Conservation (phyloP, 2,329 filamentous ascomycete species). For the Dryadomyces sulphureus region DNA sequence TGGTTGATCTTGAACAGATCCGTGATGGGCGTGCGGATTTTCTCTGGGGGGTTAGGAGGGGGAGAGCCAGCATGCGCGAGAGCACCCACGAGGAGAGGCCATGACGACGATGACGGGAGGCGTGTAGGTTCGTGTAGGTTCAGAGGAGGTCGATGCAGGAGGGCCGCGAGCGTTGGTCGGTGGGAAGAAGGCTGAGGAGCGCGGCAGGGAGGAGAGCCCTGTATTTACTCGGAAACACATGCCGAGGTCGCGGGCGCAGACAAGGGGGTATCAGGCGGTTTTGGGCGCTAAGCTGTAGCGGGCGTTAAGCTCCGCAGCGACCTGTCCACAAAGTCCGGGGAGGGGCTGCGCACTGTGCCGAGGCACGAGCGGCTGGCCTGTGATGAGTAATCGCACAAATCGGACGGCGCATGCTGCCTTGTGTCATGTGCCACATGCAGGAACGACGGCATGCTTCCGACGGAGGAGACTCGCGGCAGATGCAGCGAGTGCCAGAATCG, state of each 20-base stretch:
- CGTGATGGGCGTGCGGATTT: slow-evolving; percentile 81
- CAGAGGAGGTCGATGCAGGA: too few species aligned
- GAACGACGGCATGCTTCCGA: too few species aligned
- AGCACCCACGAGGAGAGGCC: slow-evolving; percentile 62
- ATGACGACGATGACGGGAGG: slow-evolving; percentile 27
- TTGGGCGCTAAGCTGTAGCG: not conserved
- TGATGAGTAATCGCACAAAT: too few species aligned
- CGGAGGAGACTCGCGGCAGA: too few species aligned
- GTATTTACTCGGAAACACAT: not conserved
- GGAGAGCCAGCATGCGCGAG: not conserved
- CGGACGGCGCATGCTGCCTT: too few species aligned
- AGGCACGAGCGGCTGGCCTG: too few species aligned
- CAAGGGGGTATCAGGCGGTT: not conserved
- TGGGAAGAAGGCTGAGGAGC: not conserved
- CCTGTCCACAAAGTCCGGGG: not conserved
- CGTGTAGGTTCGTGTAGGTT: too few species aligned
- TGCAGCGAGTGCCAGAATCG: too few species aligned
- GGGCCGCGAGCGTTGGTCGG: not conserved
- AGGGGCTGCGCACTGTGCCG: not conserved
- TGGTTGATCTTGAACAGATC: slow-evolving; percentile 98
- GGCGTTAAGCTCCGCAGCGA: not conserved
- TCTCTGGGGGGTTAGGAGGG: slow-evolving; percentile 35
- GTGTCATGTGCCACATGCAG: too few species aligned
- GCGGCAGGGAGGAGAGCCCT: too few species aligned
- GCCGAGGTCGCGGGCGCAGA: slow-evolving; percentile 12